phyloP scores from a whole-genome alignment of 2,329 filamentous ascomycete species.

The Arthrobotrys sinensis region DNA sequence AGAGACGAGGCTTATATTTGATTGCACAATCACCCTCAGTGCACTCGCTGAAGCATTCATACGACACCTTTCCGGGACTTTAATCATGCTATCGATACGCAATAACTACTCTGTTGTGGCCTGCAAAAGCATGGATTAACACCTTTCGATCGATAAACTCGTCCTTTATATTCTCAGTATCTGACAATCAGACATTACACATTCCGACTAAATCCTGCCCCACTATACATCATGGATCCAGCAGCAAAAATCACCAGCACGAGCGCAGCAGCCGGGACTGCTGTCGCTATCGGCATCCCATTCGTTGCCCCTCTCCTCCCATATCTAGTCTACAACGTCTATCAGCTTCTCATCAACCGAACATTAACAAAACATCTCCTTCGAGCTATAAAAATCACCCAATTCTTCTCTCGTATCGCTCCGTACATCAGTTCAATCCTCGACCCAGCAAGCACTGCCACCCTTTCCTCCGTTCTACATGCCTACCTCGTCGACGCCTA shows the following conservation, averaged over 20 bases:
- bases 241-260: constrained; percentile 44
- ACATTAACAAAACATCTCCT: constrained; percentile 52
- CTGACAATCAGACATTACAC: not conserved
- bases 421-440: constrained; percentile 48
- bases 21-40: constrained; percentile 13
- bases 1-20: constrained; percentile 29
- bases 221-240: constrained; percentile 45
- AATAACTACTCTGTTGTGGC: constrained; percentile 8
- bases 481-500: constrained; percentile 57
- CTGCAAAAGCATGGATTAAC: constrained; percentile 26
- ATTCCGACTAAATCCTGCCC: not conserved
- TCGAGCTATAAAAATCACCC: constrained; percentile 57
- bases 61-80: not conserved
- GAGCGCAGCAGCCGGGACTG: constrained; percentile 49
- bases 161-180: not conserved
- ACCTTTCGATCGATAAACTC: not conserved
- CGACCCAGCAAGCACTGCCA: constrained; percentile 46
- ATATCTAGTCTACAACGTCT: constrained; percentile 53
- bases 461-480: constrained; percentile 47
- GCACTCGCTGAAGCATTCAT: not conserved
- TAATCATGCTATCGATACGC: constrained; percentile 35
- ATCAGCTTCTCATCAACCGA: constrained; percentile 57
- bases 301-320: constrained; percentile 57
- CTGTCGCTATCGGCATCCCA: constrained; percentile 45
- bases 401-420: constrained; percentile 55